A percentile compares a stretch with the other conserved stretches of the same genome.
Conservation (phyloP, 306 rosid genomes). For the Citrullus mucosospermus region DNA sequence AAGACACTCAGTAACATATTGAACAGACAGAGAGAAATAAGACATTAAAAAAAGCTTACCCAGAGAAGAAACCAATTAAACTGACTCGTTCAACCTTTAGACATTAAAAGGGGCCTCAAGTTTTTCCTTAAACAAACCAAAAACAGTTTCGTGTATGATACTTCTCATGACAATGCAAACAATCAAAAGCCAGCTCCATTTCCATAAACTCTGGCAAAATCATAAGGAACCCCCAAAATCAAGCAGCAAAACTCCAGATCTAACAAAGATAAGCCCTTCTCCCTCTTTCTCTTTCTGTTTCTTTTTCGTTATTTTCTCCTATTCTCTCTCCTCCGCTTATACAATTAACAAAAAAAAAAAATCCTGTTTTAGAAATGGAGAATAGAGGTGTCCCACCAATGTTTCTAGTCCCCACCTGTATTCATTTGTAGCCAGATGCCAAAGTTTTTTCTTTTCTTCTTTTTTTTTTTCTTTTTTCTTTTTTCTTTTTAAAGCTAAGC, state of each 20-base stretch:
- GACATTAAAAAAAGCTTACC: not conserved
- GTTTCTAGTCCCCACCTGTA: constrained; percentile 6
- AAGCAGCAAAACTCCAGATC: not conserved
- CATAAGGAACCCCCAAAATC: not conserved
- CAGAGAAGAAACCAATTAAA: not conserved
- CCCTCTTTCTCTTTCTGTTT: not conserved
- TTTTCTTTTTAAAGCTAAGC: not conserved
- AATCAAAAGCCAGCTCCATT: not conserved
- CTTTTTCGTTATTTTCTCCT: not conserved
- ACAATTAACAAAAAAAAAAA: not conserved
- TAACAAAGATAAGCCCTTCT: not conserved
- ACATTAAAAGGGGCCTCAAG: not conserved
- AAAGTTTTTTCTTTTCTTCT: not conserved
- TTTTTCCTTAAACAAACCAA: not conserved
- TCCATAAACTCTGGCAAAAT: not conserved
- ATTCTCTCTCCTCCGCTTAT: not conserved
- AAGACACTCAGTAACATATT: not conserved
- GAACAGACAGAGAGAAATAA: not conserved
- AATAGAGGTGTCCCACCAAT: constrained; percentile 1
- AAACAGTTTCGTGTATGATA: not conserved
- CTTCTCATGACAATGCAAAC: not conserved
- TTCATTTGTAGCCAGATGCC: constrained; percentile 6
- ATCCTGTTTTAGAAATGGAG: constrained; percentile 11
- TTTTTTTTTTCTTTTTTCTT: not conserved
- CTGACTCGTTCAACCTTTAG: not conserved